Conservation (phyloP, 2,329 filamentous ascomycete species). For the Polytolypa hystricis region DNA sequence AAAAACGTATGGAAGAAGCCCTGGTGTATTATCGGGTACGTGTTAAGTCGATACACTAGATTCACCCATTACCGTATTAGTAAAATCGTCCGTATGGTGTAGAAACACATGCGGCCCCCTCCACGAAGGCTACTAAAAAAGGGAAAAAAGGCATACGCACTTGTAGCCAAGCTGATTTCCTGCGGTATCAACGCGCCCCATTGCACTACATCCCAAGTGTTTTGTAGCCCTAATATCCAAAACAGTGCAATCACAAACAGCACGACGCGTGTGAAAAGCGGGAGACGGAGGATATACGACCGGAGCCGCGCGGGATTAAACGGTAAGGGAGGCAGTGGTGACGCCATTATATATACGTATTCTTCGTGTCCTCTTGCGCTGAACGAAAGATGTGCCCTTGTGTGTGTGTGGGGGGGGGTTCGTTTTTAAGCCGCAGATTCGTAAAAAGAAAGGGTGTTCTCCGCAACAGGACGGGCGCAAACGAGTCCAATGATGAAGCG, state of each 20-base stretch:
- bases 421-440: too few species aligned
- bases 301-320: conserved; percentile 65
- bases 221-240: conserved; percentile 59
- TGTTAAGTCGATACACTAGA: conserved; percentile 86
- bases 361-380: too few species aligned
- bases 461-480: too few species aligned
- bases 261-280: conserved; percentile 69
- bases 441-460: too few species aligned
- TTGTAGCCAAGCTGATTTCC: conserved; percentile 57
- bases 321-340: conserved; percentile 40
- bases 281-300: conserved; percentile 74
- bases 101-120: too few species aligned
- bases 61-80: too few species aligned
- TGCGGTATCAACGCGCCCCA: conserved; percentile 73
- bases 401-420: too few species aligned
- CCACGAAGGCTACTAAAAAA: not conserved
- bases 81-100: not conserved
- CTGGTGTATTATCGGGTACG: conserved; percentile 77
- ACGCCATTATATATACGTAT: conserved; percentile 28
- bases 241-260: conserved; percentile 55
- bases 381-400: too few species aligned
- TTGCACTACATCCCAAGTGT: conserved; percentile 58
- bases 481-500: too few species aligned
- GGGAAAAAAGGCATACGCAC: conserved; percentile 41
- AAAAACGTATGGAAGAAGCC: conserved; percentile 70